A percentile compares a stretch with the other conserved stretches of the same genome.
Conservation (phyloP, 192 early-diverging fungal species). For the Coemansia javaensis region DNA sequence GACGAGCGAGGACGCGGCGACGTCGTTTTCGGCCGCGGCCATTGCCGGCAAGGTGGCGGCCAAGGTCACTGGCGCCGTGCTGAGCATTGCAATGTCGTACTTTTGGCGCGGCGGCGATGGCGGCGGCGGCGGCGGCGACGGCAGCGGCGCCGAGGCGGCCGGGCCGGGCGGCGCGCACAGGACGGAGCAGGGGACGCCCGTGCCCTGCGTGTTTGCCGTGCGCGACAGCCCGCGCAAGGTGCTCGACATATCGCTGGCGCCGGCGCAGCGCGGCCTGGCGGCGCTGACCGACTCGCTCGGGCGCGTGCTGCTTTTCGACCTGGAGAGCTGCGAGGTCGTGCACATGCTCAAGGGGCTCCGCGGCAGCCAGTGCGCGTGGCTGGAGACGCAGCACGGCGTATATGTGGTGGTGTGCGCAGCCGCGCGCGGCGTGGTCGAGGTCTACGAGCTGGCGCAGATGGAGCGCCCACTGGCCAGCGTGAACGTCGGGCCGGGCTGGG, state of each 20-base stretch:
- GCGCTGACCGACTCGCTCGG: slow-evolving; percentile 42
- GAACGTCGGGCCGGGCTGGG: slow-evolving; percentile 31
- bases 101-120: slow-evolving; percentile 15
- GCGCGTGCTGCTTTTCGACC: slow-evolving; percentile 28
- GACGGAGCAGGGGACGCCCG: slow-evolving; percentile 14
- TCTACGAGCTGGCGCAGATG: slow-evolving; percentile 20
- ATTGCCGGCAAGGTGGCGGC: slow-evolving; percentile 40
- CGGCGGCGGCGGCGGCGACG: not conserved
- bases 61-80: slow-evolving; percentile 32
- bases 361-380: slow-evolving; percentile 46
- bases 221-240: slow-evolving; percentile 38
- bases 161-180: slow-evolving; percentile 1
- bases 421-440: slow-evolving; percentile 25
- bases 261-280: slow-evolving; percentile 20
- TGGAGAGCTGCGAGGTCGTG: slow-evolving; percentile 32
- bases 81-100: slow-evolving; percentile 39
- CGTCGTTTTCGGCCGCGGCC: slow-evolving; percentile 31
- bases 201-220: slow-evolving; percentile 30
- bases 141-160: not conserved
- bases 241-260: slow-evolving; percentile 32
- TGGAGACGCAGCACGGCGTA: slow-evolving; percentile 15
- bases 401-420: slow-evolving; percentile 32
- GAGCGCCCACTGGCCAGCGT: slow-evolving; percentile 23
- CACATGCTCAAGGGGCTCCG: slow-evolving; percentile 46
- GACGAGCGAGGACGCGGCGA: slow-evolving; percentile 31